A percentile compares a stretch with the other conserved stretches of the same genome.
These are phyloP conservation scores for Dothiorella sarmentorum DNA, from an alignment of 2,329 filamentous ascomycete species.

Conservation along the genomic window DNA sequence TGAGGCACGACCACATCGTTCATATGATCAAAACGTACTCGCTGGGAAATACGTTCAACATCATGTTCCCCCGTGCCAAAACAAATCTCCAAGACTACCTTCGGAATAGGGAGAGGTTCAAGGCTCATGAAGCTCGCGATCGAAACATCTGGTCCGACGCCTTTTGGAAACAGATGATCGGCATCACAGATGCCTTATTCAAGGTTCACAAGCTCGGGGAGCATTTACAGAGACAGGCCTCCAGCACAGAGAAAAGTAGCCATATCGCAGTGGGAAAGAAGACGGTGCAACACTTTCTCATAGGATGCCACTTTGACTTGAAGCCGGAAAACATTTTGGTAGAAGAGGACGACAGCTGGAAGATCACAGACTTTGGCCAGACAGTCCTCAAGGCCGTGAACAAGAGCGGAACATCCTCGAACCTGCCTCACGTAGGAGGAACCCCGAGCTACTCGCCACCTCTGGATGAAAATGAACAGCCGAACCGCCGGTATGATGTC, in stretches of 20 bases:
- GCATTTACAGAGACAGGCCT: not conserved
- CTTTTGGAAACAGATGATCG: constrained; percentile 19
- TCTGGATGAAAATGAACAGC: constrained; percentile 4
- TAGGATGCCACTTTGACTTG: not conserved
- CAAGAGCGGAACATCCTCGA: constrained; percentile 1
- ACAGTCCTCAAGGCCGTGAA: not conserved
- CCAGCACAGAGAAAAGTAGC: not conserved
- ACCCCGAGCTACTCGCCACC: constrained; percentile 19
- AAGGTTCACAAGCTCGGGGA: not conserved
- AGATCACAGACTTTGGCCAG: constrained; percentile 21
- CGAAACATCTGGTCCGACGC: not conserved
- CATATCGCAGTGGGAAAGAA: not conserved
- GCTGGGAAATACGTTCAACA: constrained; percentile 17
- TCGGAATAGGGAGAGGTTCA: not conserved
- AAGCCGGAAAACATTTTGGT: constrained; percentile 21
- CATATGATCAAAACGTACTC: constrained; percentile 22
- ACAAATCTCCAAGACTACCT: constrained; percentile 20
- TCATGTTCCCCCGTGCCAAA: constrained; percentile 19
- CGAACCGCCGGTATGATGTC: constrained; percentile 16
- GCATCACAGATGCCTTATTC: constrained; percentile 16
- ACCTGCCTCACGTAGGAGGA: not conserved
- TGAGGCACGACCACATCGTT: constrained; percentile 19
- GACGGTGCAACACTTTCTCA: constrained; percentile 15
- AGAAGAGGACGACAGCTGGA: not conserved
- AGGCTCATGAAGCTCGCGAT: not conserved